Conservation (phyloP, 306 rosid genomes). For the Casuarina glauca region DNA sequence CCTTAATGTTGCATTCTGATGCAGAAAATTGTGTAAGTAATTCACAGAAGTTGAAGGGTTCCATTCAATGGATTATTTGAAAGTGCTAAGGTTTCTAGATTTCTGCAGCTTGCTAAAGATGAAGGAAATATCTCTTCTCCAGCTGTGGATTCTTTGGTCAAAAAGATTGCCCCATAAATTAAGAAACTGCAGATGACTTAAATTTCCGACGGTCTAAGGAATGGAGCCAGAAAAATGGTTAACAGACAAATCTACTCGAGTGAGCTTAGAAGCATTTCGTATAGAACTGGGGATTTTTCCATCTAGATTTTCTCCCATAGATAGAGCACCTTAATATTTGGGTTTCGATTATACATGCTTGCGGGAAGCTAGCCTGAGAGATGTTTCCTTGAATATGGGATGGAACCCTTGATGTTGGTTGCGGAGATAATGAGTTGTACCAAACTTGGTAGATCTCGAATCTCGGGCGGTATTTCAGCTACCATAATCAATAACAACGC, state of each 20-base stretch:
- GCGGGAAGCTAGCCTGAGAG: neutral
- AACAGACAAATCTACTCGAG: neutral
- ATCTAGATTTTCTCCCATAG: neutral
- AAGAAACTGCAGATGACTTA: neutral
- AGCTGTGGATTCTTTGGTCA: neutral
- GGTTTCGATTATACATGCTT: neutral
- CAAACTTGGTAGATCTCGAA: neutral
- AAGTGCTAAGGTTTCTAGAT: neutral
- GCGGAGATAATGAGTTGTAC: neutral
- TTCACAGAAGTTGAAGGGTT: neutral
- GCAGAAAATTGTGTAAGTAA: neutral
- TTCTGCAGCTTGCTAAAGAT: neutral
- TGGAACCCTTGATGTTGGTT: neutral
- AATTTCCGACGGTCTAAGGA: neutral
- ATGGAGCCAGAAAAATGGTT: neutral
- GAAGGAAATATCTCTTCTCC: neutral
- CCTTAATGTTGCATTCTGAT: neutral
- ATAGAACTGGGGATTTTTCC: neutral
- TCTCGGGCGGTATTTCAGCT: neutral
- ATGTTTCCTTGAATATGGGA: neutral
- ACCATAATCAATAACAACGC: neutral
- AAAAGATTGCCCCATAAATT: neutral
- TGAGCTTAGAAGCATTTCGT: neutral
- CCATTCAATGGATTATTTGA: neutral
- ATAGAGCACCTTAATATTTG: neutral